Evolutionary conservation across 805 yeast species (phyloP).

Genomic region (Hyphopichia homilentoma): DNA sequence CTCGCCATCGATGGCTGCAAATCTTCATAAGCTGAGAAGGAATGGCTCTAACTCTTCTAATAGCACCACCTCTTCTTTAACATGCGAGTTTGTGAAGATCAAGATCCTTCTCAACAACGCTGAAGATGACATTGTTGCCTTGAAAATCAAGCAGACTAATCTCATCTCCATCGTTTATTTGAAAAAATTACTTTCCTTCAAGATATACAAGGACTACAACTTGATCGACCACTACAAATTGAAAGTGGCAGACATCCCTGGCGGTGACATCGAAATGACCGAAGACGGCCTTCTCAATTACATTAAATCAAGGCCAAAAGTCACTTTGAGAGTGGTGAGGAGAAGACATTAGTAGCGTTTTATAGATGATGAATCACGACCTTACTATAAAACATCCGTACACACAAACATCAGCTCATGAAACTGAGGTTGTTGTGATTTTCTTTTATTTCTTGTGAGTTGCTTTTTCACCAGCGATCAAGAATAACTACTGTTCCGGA

Average conservation of each 20-base stretch:
- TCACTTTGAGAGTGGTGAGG: slow-evolving; percentile 20
- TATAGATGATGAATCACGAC: too few species aligned
- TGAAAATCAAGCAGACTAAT: slow-evolving; percentile 19
- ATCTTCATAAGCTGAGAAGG: too few species aligned
- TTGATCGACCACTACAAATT: slow-evolving; percentile 25
- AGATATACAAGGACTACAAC: slow-evolving; percentile 28
- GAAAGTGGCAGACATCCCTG: slow-evolving; percentile 11
- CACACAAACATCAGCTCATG: too few species aligned
- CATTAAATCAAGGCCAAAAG: slow-evolving; percentile 19
- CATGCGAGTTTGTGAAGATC: slow-evolving; percentile 17
- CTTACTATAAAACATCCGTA: too few species aligned
- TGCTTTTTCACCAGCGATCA: too few species aligned
- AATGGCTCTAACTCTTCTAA: too few species aligned
- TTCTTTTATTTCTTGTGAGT: too few species aligned
- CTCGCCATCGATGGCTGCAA: too few species aligned
- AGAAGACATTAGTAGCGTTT: slow-evolving; percentile 8
- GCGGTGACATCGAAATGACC: slow-evolving; percentile 7
- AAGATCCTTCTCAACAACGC: slow-evolving; percentile 22
- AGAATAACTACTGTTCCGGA: too few species aligned
- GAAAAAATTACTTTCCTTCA: slow-evolving; percentile 23
- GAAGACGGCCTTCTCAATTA: slow-evolving; percentile 12
- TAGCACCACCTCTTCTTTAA: too few species aligned
- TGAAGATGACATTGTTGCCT: slow-evolving; percentile 27
- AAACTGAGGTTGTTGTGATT: too few species aligned
- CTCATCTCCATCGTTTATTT: slow-evolving; percentile 21